These are phyloP conservation scores for Yamadazyma laniorum DNA, from an alignment of 805 yeast species.

Conservation along the genomic window DNA sequence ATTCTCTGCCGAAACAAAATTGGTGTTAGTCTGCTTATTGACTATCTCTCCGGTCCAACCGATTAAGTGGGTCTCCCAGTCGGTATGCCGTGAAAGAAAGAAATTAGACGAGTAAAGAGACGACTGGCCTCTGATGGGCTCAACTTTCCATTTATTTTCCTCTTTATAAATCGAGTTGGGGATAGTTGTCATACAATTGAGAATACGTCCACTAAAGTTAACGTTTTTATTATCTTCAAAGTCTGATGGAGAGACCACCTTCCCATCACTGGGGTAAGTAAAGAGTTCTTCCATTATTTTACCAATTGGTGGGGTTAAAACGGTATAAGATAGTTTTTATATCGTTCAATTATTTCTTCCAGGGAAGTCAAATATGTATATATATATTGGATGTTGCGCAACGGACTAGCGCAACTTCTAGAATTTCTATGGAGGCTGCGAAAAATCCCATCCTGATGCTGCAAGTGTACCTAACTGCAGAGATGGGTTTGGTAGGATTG, in stretches of 20 bases:
- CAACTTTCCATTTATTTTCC: slow-evolving; percentile 53
- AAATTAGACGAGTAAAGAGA: slow-evolving; percentile 77
- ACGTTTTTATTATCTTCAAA: slow-evolving; percentile 25
- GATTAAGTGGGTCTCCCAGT: slow-evolving; percentile 84
- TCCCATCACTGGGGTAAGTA: slow-evolving; percentile 20
- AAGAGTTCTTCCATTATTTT: slow-evolving; percentile 11
- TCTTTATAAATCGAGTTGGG: slow-evolving; percentile 54
- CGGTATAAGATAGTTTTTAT: too few species aligned
- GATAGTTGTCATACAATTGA: slow-evolving; percentile 64
- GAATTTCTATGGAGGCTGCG: neutral
- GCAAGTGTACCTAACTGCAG: too few species aligned
- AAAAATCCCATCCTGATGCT: too few species aligned
- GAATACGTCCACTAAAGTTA: slow-evolving; percentile 60
- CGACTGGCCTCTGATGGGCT: slow-evolving; percentile 74
- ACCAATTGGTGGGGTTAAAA: too few species aligned
- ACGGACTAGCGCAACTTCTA: neutral
- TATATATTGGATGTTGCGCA: neutral
- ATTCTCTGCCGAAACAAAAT: slow-evolving; percentile 22
- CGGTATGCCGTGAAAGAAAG: slow-evolving; percentile 59
- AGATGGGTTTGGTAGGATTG: too few species aligned
- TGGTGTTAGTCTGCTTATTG: slow-evolving; percentile 24
- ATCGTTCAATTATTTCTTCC: too few species aligned
- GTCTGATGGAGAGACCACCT: slow-evolving; percentile 28
- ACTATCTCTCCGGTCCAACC: slow-evolving; percentile 95
- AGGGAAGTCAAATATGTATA: too few species aligned